phyloP scores from a whole-genome alignment of 306 rosid genomes.

The Cucurbita maxima region DNA sequence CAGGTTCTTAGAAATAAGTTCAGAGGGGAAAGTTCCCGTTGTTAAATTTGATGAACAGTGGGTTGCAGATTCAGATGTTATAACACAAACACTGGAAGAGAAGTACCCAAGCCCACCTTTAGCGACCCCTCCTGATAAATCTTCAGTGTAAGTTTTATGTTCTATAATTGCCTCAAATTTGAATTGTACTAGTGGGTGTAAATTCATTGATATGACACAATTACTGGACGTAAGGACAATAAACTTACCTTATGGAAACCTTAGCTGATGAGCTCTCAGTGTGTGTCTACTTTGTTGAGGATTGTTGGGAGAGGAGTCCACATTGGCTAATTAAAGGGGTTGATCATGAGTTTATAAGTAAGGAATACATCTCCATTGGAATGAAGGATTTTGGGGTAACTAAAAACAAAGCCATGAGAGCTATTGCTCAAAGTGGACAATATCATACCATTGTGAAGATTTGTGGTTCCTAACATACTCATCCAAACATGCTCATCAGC shows the following conservation, averaged over 20 bases:
- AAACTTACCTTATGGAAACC: not conserved
- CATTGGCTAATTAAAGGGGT: too few species aligned
- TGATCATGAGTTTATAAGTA: too few species aligned
- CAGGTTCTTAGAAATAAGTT: constrained; percentile 65
- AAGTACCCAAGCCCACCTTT: constrained; percentile 84
- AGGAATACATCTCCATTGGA: too few species aligned
- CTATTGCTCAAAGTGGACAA: too few species aligned
- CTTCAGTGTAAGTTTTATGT: constrained; percentile 48
- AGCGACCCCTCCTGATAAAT: constrained; percentile 63
- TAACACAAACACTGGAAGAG: constrained; percentile 62
- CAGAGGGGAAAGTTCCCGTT: constrained; percentile 81
- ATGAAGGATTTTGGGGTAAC: too few species aligned
- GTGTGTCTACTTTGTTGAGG: not conserved
- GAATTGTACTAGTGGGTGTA: not conserved
- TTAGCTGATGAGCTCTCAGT: not conserved
- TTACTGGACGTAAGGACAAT: not conserved
- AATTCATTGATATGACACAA: not conserved
- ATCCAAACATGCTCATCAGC: not conserved
- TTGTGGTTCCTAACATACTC: too few species aligned
- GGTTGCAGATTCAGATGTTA: constrained; percentile 82
- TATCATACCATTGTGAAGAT: too few species aligned
- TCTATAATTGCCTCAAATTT: not conserved
- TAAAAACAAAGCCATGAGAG: too few species aligned
- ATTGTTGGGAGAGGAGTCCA: too few species aligned
- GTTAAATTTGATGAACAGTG: constrained; percentile 67